Evolutionary conservation across 2,329 filamentous ascomycete species (phyloP), one percentile per base, ranked within the genome.

Genomic region (Bipolaris sorokiniana): DNA sequence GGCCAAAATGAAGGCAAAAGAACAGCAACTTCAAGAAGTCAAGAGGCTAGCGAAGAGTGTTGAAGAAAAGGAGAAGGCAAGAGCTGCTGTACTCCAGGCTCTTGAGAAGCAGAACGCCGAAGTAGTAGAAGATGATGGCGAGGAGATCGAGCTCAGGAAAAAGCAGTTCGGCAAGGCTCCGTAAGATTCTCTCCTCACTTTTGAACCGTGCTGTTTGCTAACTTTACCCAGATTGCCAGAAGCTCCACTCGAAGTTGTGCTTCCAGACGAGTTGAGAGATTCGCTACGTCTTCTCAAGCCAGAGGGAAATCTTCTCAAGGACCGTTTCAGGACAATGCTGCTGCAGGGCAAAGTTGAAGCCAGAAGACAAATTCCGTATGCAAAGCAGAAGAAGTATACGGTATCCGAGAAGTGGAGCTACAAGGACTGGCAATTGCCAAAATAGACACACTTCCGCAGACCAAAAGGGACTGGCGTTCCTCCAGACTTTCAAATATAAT

Each of bases 351-450:
- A 95, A 79, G 79, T 99, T 59, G 95, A 99, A 82, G 85, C 86
- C 48, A 85, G 95, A 67, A 89, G 89, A 74, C 88, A 88, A 50
- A 86, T 94, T 56, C 85, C 88, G 6, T 94, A 95, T 79, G 85
- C 84, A 70, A 96, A 91, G 84, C 91, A 95, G 82, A 86, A 86
- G 62, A 93, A 88, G 83, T 88, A 82, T 66, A 91, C 90, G 76
- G 78, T 88, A 49, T 97, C 92, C 6, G 95, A 98, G 85, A 99
- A 98, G 80, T 99, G 95, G 95, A 87, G 89, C 42, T 91, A 97
- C 82, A 99, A 99, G 83, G 95, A 99, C 76, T 99, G 97, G 78
- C 84, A 82, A 67, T 78, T 90, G 37, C 54, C 54, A 33, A 53
- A 56, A 44, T 56, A 56, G 54, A 53, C 15, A 5, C 6, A 38